Evolutionary conservation across 106 monocot genomes (phyloP).

Genomic region (Platanthera guangdongensis): DNA sequence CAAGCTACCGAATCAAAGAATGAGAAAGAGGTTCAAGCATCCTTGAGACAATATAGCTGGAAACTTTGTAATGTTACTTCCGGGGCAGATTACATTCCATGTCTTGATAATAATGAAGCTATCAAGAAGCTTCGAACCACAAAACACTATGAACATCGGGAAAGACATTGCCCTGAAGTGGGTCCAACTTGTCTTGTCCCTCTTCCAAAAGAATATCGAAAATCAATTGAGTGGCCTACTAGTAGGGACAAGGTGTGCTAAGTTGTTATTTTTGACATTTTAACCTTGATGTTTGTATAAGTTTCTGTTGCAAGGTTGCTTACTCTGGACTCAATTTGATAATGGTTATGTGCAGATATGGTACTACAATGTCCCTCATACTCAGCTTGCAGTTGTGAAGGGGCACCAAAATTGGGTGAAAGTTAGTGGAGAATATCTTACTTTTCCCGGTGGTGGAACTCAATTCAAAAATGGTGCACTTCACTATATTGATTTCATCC

Average conservation of each 20-base stretch:
- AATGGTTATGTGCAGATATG: conserved; percentile 59
- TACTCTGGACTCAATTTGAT: background rate
- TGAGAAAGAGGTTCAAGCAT: conserved; percentile 54
- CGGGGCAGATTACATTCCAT: conserved; percentile 84
- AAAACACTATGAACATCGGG: conserved; percentile 82
- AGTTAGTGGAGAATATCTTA: conserved; percentile 74
- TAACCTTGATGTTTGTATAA: background rate
- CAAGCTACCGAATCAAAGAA: conserved; percentile 72
- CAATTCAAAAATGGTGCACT: conserved; percentile 87
- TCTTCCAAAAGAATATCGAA: conserved; percentile 63
- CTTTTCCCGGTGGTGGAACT: conserved; percentile 94
- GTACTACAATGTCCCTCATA: conserved; percentile 92
- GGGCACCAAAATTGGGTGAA: conserved; percentile 98
- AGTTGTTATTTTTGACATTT: background rate
- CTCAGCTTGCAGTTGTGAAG: conserved; percentile 59
- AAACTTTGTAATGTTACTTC: conserved; percentile 67
- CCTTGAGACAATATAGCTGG: conserved; percentile 44
- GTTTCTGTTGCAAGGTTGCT: background rate
- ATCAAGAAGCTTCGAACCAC: conserved; percentile 59
- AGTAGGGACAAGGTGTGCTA: conserved; percentile 79
- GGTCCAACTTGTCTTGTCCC: conserved; percentile 76
- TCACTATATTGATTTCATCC: conserved; percentile 86
- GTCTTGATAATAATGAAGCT: conserved; percentile 76
- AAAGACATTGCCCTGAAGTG: conserved; percentile 86
- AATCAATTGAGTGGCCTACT: conserved; percentile 64